Conservation (phyloP, 306 rosid genomes). For the Cicer bijugum region DNA sequence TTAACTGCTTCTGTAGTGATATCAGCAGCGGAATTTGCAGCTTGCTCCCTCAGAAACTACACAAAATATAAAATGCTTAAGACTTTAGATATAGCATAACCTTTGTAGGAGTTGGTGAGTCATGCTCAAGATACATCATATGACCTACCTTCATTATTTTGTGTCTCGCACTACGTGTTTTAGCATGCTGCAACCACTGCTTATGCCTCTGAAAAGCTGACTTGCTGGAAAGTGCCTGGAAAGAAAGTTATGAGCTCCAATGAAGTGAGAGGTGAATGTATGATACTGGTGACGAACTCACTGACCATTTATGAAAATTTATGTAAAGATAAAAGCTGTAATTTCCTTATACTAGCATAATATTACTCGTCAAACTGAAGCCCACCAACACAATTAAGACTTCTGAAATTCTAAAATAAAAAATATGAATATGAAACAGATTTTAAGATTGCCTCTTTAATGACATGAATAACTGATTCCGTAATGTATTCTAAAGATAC, state of each 20-base stretch:
- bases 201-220: conserved; percentile 97
- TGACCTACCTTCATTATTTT: conserved; percentile 91
- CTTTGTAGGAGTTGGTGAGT: conserved; percentile 15
- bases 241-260: conserved; percentile 44
- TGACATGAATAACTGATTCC: conserved; percentile 2
- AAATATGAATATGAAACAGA: conserved; percentile 16
- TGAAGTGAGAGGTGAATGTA: conserved; percentile 37
- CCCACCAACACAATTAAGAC: background rate
- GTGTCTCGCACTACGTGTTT: conserved; percentile 98
- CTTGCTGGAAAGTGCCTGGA: conserved; percentile 95
- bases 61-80: conserved; percentile 46
- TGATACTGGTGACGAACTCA: conserved; percentile 9
- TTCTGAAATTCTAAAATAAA: background rate
- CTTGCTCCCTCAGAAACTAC: conserved; percentile 96
- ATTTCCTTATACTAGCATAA: conserved; percentile 34
- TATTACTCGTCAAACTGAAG: conserved; percentile 7
- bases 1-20: conserved; percentile 84
- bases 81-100: conserved; percentile 22
- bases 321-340: background rate
- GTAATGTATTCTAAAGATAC: conserved; percentile 21
- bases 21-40: conserved; percentile 86
- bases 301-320: conserved; percentile 4
- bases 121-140: conserved; percentile 35
- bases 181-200: conserved; percentile 98
- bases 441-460: conserved; percentile 11